Conservation (phyloP, 306 rosid genomes). For the Glycyrrhiza uralensis region DNA sequence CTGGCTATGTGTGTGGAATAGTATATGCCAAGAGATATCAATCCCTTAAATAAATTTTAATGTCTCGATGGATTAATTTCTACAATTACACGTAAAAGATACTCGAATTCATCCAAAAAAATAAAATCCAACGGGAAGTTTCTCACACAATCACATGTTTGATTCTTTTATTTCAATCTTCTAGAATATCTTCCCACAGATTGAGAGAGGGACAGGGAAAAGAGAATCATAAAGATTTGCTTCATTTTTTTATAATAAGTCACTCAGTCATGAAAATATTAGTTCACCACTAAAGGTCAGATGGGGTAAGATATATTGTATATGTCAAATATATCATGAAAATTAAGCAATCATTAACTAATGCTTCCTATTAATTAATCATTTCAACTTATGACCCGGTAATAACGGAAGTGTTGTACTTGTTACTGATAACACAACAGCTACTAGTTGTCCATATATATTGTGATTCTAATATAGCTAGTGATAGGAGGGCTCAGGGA, state of each 20-base stretch:
- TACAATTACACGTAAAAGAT: too few species aligned
- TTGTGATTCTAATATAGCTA: neutral
- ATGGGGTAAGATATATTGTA: neutral
- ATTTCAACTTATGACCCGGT: constrained; percentile 5
- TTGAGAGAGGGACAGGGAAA: neutral
- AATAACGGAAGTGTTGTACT: constrained; percentile 18
- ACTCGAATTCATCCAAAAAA: too few species aligned
- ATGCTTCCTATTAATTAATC: neutral
- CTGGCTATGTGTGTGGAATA: too few species aligned
- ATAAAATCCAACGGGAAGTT: constrained; percentile 1
- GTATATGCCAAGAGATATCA: too few species aligned
- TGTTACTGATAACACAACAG: neutral
- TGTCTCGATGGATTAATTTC: too few species aligned
- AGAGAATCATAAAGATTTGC: neutral
- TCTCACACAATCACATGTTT: neutral
- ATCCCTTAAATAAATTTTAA: too few species aligned
- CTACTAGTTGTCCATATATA: neutral
- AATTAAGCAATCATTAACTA: neutral
- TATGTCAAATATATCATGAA: neutral
- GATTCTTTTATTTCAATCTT: neutral
- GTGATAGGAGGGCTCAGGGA: neutral
- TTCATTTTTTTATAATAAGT: neutral
- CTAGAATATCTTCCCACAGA: constrained; percentile 4
- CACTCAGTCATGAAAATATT: neutral
- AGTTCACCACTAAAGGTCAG: neutral